Conservation (phyloP, 176 grass and related monocot genomes). For the Microstegium vimineum region DNA sequence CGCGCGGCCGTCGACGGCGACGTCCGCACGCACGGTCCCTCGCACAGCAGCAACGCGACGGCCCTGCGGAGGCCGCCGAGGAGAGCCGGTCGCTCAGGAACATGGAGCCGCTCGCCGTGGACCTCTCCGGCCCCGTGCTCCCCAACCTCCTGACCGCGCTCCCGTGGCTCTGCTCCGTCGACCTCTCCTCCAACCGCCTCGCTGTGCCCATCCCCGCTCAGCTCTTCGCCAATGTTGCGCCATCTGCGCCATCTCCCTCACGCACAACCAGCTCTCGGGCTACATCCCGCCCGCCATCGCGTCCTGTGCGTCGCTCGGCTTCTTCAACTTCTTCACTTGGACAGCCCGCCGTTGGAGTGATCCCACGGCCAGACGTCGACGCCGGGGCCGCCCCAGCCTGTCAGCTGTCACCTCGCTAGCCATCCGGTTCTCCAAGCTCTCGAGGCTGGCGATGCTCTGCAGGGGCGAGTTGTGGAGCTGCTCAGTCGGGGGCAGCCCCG, state of each 20-base stretch:
- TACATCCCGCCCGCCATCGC: constrained; percentile 47
- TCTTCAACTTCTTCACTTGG: constrained; percentile 33
- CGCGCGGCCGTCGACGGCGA: too few species aligned
- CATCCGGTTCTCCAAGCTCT: constrained; percentile 48
- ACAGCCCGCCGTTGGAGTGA: constrained; percentile 33
- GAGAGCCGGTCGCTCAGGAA: too few species aligned
- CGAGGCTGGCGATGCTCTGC: constrained; percentile 49
- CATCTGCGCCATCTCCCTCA: constrained; percentile 48
- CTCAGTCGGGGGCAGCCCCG: constrained; percentile 48
- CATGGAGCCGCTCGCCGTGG: too few species aligned
- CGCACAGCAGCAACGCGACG: too few species aligned
- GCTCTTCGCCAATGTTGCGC: constrained; percentile 72
- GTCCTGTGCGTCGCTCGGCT: constrained; percentile 58
- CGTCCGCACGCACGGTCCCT: too few species aligned
- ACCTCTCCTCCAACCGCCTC: constrained; percentile 67
- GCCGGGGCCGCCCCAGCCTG: constrained; percentile 32
- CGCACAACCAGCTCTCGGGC: constrained; percentile 56
- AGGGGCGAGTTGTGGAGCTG: constrained; percentile 59
- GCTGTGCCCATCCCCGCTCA: constrained; percentile 44
- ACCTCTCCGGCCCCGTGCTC: constrained; percentile 55
- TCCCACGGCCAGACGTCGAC: constrained; percentile 49
- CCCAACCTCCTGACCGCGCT: constrained; percentile 43
- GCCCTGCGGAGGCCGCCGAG: too few species aligned
- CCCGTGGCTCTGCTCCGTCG: constrained; percentile 46
- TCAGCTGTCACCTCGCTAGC: constrained; percentile 26